Percentiles rank a stretch among this genome's conserved stretches.
Evolutionary conservation across 352 stramenopile genomes (phyloP).

Genomic region (Elongisporangium anandrum): DNA sequence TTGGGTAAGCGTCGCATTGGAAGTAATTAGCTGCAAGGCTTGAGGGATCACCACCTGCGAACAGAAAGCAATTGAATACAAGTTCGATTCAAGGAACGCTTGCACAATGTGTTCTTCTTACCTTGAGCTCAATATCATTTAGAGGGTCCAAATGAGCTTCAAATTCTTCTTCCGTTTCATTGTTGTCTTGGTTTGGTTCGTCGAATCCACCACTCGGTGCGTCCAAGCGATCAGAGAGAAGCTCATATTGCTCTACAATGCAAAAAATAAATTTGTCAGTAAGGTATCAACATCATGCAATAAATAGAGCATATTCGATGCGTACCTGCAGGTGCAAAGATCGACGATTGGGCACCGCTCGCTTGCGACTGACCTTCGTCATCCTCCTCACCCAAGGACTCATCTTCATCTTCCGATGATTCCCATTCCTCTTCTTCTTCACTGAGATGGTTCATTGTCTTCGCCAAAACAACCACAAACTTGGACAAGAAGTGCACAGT

Average conservation of each 20-base stretch:
- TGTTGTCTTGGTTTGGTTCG: constrained; percentile 31
- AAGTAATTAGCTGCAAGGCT: constrained; percentile 47
- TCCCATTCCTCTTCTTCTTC: constrained; percentile 80
- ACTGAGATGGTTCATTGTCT: constrained; percentile 61
- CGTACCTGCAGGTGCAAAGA: constrained; percentile 73
- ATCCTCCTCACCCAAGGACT: constrained; percentile 57
- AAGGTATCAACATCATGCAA: background rate
- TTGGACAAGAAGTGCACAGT: constrained; percentile 81
- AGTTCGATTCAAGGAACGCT: constrained; percentile 2
- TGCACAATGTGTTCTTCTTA: constrained; percentile 12
- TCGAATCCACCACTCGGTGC: constrained; percentile 18
- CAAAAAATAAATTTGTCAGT: constrained; percentile 1
- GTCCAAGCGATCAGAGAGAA: constrained; percentile 66
- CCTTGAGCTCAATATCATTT: constrained; percentile 77
- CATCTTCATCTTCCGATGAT: constrained; percentile 63
- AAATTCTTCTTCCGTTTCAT: constrained; percentile 70
- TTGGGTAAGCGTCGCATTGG: constrained; percentile 45
- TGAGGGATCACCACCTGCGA: constrained; percentile 50
- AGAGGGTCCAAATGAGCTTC: constrained; percentile 78
- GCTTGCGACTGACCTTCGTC: constrained; percentile 11
- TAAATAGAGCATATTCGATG: background rate
- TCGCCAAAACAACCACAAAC: constrained; percentile 65
- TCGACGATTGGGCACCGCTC: constrained; percentile 26
- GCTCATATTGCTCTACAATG: constrained; percentile 53
- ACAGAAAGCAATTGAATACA: constrained; percentile 1